Percentiles rank a stretch among this genome's conserved stretches.
phyloP scores from a whole-genome alignment of 768 basidiomycete genomes.

The Termitomyces sp. region DNA sequence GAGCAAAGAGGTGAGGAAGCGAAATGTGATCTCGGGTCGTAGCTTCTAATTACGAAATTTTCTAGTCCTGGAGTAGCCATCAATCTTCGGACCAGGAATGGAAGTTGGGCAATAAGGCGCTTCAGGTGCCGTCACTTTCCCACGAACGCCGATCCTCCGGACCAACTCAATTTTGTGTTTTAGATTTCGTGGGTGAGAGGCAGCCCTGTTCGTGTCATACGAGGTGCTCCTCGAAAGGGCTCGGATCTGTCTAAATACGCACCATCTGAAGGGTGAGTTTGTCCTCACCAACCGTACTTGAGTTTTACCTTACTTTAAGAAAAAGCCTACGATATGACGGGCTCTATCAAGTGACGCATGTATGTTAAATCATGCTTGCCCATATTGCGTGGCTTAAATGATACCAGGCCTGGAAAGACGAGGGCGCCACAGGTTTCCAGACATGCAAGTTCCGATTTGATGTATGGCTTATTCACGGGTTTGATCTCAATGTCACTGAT shows the following conservation, averaged over 20 bases:
- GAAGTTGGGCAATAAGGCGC: conserved; percentile 16
- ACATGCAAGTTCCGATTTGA: conserved; percentile 19
- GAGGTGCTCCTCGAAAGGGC: conserved; percentile 20
- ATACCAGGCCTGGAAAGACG: conserved; percentile 14
- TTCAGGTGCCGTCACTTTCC: conserved; percentile 9
- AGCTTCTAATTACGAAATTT: background rate
- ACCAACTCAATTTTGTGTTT: background rate
- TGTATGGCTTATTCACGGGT: conserved; percentile 1
- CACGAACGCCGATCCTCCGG: background rate
- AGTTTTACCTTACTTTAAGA: background rate
- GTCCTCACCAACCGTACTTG: background rate
- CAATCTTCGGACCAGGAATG: conserved; percentile 26
- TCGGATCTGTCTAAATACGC: conserved; percentile 12
- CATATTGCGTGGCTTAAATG: background rate
- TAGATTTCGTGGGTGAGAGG: conserved; percentile 24
- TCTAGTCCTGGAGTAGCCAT: conserved; percentile 24
- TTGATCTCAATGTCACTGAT: background rate
- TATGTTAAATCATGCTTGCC: background rate
- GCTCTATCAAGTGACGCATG: conserved; percentile 18
- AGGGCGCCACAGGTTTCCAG: conserved; percentile 16
- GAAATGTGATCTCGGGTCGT: background rate
- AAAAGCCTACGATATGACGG: conserved; percentile 23
- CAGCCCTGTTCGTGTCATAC: conserved; percentile 31
- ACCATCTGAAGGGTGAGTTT: conserved; percentile 19
- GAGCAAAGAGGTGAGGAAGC: conserved; percentile 13